A percentile compares a stretch with the other conserved stretches of the same genome.
phyloP scores from a whole-genome alignment of 106 monocot genomes.

The Amphibolis antarctica region DNA sequence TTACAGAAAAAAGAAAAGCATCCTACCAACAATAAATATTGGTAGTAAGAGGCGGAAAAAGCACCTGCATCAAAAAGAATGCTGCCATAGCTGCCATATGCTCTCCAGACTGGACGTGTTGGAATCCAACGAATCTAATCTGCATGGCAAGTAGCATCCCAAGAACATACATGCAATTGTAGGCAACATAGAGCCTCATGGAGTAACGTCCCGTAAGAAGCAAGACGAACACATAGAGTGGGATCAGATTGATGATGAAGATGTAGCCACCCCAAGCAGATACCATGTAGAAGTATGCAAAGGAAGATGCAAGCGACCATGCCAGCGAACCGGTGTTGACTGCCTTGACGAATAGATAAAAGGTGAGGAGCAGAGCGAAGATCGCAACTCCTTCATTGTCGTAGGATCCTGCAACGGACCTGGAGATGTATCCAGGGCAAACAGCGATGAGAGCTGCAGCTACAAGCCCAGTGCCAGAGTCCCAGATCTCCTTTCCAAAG shows the following conservation, averaged over 20 bases:
- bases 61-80: conserved; percentile 25
- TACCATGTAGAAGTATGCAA: conserved; percentile 30
- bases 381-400: conserved; percentile 29
- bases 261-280: conserved; percentile 28
- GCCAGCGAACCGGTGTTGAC: conserved; percentile 23
- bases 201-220: conserved; percentile 23
- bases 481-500: conserved; percentile 28
- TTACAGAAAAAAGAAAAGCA: too few species aligned
- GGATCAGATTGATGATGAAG: conserved; percentile 23
- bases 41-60: neutral
- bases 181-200: conserved; percentile 23
- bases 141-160: conserved; percentile 30
- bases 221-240: conserved; percentile 23
- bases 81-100: conserved; percentile 27
- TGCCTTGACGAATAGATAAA: conserved; percentile 25
- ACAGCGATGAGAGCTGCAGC: conserved; percentile 20
- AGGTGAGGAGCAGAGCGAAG: conserved; percentile 22
- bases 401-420: conserved; percentile 25
- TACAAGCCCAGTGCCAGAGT: conserved; percentile 21
- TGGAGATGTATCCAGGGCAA: conserved; percentile 26
- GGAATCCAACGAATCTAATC: conserved; percentile 24
- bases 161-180: conserved; percentile 21
- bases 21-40: neutral
- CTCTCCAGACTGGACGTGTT: conserved; percentile 26
- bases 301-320: conserved; percentile 16